Conservation (phyloP, 371 early-diverging fungal species). For the Polyrhizophydium stewartii region DNA sequence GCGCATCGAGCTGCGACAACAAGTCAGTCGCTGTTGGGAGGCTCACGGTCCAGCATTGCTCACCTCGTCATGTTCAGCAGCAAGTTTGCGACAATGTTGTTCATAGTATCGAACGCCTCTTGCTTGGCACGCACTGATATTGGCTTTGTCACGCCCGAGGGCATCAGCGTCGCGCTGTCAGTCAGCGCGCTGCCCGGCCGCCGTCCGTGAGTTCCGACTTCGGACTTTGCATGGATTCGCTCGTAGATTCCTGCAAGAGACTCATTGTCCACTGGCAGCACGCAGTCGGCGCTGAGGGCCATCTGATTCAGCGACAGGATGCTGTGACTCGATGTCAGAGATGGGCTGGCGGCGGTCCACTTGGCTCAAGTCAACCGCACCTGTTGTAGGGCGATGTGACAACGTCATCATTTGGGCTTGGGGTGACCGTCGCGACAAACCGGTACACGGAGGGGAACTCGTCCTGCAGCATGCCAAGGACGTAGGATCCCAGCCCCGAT, state of each 20-base stretch:
- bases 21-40: not conserved
- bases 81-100: constrained; percentile 50
- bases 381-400: constrained; percentile 58
- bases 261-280: constrained; percentile 65
- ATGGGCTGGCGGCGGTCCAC: not conserved
- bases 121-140: not conserved
- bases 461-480: constrained; percentile 48
- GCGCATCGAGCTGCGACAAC: constrained; percentile 50
- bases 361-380: constrained; percentile 6
- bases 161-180: not conserved
- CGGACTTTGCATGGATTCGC: constrained; percentile 8
- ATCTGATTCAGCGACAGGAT: not conserved
- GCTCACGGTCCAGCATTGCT: not conserved
- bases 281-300: not conserved
- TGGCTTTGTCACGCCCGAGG: not conserved
- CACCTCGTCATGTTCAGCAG: constrained; percentile 53
- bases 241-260: constrained; percentile 51
- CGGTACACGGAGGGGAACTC: constrained; percentile 47
- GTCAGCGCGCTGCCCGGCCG: constrained; percentile 7
- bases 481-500: constrained; percentile 59
- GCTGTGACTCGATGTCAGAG: not conserved
- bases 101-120: constrained; percentile 49
- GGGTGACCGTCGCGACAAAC: constrained; percentile 47
- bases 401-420: constrained; percentile 51
- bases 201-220: constrained; percentile 3